Conservation (phyloP, 768 basidiomycete species). For the Ramaria sp. region DNA sequence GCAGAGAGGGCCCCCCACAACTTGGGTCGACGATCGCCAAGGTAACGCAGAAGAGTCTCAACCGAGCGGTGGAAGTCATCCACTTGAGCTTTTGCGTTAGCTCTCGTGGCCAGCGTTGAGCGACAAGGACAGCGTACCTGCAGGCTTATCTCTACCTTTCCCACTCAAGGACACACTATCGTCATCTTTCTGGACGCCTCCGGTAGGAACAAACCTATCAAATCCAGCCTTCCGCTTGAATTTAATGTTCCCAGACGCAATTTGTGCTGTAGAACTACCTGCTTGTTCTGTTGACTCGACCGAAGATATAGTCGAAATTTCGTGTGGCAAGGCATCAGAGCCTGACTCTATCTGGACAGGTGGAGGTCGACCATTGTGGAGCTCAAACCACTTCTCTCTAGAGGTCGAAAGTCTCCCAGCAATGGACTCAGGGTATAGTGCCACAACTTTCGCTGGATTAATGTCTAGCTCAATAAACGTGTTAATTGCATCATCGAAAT, state of each 20-base stretch:
- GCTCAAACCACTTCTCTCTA: slow-evolving; percentile 60
- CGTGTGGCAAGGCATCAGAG: slow-evolving; percentile 16
- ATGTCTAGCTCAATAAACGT: slow-evolving; percentile 80
- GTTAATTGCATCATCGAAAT: slow-evolving; percentile 74
- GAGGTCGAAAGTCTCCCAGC: slow-evolving; percentile 68
- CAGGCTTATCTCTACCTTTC: slow-evolving; percentile 22
- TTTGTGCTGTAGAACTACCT: slow-evolving; percentile 18
- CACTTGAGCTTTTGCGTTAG: slow-evolving; percentile 15
- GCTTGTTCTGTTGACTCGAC: slow-evolving; percentile 16
- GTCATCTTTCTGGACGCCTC: slow-evolving; percentile 40
- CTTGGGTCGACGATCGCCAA: slow-evolving; percentile 85
- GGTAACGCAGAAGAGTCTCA: slow-evolving; percentile 81
- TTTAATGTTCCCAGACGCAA: slow-evolving; percentile 27
- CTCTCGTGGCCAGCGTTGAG: not conserved
- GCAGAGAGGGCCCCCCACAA: slow-evolving; percentile 63
- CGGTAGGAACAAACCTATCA: slow-evolving; percentile 35
- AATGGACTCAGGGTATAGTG: slow-evolving; percentile 74
- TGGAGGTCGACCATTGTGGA: slow-evolving; percentile 66
- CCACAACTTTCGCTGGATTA: slow-evolving; percentile 89
- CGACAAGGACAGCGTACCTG: slow-evolving; percentile 11
- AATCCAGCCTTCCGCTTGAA: slow-evolving; percentile 45
- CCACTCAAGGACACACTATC: slow-evolving; percentile 44
- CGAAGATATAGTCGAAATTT: slow-evolving; percentile 13
- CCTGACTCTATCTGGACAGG: not conserved
- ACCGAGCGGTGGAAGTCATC: slow-evolving; percentile 61